These are phyloP conservation scores for Phytopythium oedochilum DNA, from an alignment of 352 stramenopile species.

Conservation along the genomic window DNA sequence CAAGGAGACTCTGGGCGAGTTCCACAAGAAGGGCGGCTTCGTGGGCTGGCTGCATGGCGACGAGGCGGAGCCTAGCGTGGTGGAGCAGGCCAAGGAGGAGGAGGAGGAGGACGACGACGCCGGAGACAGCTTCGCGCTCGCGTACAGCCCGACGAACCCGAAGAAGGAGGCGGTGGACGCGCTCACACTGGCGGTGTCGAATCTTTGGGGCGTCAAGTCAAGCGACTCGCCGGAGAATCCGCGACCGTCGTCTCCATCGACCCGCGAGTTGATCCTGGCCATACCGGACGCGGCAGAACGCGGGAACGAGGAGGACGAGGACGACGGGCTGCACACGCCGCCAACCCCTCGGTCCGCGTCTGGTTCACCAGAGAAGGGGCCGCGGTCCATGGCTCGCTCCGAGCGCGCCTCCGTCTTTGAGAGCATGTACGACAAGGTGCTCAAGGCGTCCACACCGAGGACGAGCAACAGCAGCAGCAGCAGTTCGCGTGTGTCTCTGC, in stretches of 20 bases:
- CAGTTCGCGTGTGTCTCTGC: background rate
- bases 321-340: slow-evolving; percentile 8
- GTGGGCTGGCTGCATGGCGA: slow-evolving; percentile 66
- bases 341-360: slow-evolving; percentile 3
- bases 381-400: slow-evolving; percentile 7
- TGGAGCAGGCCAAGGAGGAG: background rate
- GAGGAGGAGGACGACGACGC: background rate
- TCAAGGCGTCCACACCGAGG: background rate
- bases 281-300: too few species aligned
- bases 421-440: slow-evolving; percentile 23
- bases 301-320: background rate
- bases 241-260: background rate
- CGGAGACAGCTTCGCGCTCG: background rate
- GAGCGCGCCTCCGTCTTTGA: slow-evolving; percentile 12
- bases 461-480: background rate
- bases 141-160: background rate
- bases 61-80: slow-evolving; percentile 1
- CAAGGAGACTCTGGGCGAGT: slow-evolving; percentile 35
- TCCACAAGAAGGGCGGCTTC: slow-evolving; percentile 61
- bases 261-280: too few species aligned
- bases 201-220: background rate
- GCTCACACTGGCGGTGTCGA: background rate
- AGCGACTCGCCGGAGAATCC: background rate
- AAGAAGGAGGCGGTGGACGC: background rate
- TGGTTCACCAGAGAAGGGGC: background rate